phyloP scores from a whole-genome alignment of 345 rosid species.

The Rhizophora mangle region DNA sequence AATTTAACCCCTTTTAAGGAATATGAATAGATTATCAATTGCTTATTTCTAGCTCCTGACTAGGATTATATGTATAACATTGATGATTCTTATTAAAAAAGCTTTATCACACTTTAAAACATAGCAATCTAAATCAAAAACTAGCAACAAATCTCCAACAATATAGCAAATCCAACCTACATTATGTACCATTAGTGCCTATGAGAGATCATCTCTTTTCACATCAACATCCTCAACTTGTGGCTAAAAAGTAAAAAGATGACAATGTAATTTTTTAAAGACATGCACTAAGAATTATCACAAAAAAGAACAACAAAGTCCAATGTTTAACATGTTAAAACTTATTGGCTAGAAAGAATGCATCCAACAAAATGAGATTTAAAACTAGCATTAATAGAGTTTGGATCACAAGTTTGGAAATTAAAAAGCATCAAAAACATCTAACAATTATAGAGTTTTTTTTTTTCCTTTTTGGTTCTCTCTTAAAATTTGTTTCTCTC shows the following conservation, averaged over 20 bases:
- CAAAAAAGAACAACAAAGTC: neutral
- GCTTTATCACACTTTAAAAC: too few relatives aligned
- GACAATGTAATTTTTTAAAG: constrained; percentile 1
- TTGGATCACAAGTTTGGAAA: neutral
- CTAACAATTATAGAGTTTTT: neutral
- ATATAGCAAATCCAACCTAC: constrained; percentile 13
- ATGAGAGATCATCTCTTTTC: constrained; percentile 74
- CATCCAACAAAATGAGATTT: neutral
- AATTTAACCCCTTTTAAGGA: neutral
- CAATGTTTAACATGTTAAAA: neutral
- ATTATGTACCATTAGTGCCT: constrained; percentile 64
- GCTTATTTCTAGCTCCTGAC: neutral
- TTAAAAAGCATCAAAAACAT: neutral
- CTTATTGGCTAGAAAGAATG: neutral
- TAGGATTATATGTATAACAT: neutral
- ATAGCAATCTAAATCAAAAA: too few relatives aligned
- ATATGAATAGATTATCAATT: neutral
- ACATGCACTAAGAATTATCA: neutral
- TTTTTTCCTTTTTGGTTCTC: neutral
- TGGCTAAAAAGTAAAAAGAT: constrained; percentile 40
- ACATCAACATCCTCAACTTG: constrained; percentile 49
- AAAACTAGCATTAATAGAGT: neutral
- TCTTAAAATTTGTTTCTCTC: too few relatives aligned
- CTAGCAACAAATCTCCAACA: neutral
- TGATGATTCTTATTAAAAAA: neutral